These are phyloP conservation scores for Rehmannia glutinosa DNA, from an alignment of 257 asterid species.

Conservation along the genomic window DNA sequence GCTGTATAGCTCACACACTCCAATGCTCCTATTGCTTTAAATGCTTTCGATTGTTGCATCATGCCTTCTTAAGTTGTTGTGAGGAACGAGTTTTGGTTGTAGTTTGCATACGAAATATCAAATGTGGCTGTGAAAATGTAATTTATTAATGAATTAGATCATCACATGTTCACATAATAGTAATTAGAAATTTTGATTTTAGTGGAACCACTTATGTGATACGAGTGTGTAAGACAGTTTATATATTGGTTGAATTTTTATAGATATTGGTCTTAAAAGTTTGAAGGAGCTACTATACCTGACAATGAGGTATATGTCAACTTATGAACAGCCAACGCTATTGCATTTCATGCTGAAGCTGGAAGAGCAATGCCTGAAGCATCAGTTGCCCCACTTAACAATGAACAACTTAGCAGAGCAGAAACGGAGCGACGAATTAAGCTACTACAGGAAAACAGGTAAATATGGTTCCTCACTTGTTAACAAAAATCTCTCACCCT, in stretches of 20 bases:
- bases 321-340: constrained; percentile 62
- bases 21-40: neutral
- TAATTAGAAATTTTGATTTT: constrained; percentile 1
- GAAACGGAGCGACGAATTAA: constrained; percentile 81
- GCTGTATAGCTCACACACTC: neutral
- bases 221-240: neutral
- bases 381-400: constrained; percentile 38
- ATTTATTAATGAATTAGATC: neutral
- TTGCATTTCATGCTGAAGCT: constrained; percentile 52
- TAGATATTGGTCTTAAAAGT: constrained; percentile 10
- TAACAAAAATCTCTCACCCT: neutral
- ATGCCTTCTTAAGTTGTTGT: constrained; percentile 3
- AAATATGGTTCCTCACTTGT: constrained; percentile 14
- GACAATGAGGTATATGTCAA: constrained; percentile 7
- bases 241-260: neutral
- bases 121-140: neutral
- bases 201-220: neutral
- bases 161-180: neutral
- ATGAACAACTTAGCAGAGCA: constrained; percentile 70
- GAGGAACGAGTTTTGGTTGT: neutral
- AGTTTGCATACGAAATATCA: neutral
- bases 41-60: neutral
- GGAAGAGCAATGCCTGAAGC: constrained; percentile 45
- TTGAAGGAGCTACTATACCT: constrained; percentile 14
- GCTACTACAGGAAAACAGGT: constrained; percentile 82